Percentiles rank a stretch among this genome's conserved stretches.
These are phyloP conservation scores for Endotrypanum monterogeii DNA, from an alignment of 208 protist species.

Conservation along the genomic window DNA sequence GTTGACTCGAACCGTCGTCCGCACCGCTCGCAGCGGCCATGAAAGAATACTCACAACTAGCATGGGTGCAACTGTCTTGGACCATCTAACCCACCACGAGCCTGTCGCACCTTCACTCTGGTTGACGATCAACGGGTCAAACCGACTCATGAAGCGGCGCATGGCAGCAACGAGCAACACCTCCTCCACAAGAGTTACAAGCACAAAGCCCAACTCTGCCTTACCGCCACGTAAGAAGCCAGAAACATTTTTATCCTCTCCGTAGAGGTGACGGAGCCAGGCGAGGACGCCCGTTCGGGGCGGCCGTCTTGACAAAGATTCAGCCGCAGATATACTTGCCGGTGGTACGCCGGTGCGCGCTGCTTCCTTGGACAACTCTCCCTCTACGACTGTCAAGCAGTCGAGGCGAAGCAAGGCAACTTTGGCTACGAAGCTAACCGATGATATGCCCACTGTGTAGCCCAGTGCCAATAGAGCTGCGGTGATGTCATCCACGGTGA, in stretches of 20 bases:
- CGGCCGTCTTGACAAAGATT: neutral
- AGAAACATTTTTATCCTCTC: conserved; percentile 7
- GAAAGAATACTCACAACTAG: conserved; percentile 18
- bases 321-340: neutral
- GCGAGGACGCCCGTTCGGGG: conserved; percentile 1
- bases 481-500: conserved; percentile 14
- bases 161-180: conserved; percentile 12
- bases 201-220: conserved; percentile 24
- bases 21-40: conserved; percentile 30
- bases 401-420: conserved; percentile 21
- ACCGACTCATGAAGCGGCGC: neutral
- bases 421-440: conserved; percentile 11
- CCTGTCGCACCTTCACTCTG: neutral
- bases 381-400: conserved; percentile 21
- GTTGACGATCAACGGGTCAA: conserved; percentile 1
- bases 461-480: conserved; percentile 8
- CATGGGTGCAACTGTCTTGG: conserved; percentile 12
- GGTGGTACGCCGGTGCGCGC: neutral
- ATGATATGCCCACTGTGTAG: conserved; percentile 17
- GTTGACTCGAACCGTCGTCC: conserved; percentile 29
- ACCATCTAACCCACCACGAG: neutral
- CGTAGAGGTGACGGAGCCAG: conserved; percentile 19
- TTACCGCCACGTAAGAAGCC: conserved; percentile 28
- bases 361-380: conserved; percentile 15
- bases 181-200: conserved; percentile 18